Percentiles rank a stretch among this genome's conserved stretches.
These are phyloP conservation scores for Phaffia tasmanica DNA, from an alignment of 768 basidiomycete genomes.

Conservation along the genomic window DNA sequence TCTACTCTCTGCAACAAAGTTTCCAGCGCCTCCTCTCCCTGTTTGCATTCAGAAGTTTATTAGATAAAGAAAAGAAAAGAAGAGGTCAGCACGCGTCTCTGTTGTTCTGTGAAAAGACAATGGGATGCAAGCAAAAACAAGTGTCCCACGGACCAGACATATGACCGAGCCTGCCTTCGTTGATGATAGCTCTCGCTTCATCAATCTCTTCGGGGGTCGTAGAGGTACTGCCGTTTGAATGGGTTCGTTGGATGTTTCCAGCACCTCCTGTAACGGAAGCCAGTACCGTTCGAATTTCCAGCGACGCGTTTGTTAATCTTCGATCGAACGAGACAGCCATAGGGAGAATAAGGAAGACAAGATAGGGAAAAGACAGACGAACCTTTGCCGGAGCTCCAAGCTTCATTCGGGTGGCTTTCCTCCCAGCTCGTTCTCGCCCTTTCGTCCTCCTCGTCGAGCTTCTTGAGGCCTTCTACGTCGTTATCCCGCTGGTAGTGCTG, in stretches of 20 bases:
- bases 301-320: too few relatives aligned
- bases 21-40: not conserved
- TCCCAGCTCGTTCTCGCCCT: not conserved
- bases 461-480: slow-evolving; percentile 2
- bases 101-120: not conserved
- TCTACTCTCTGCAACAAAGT: not conserved
- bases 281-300: not conserved
- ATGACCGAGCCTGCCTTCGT: not conserved
- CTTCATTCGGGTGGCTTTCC: not conserved
- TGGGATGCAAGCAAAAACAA: too few relatives aligned
- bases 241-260: slow-evolving; percentile 9
- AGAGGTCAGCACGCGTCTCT: not conserved
- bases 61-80: not conserved
- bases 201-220: not conserved
- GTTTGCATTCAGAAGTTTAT: not conserved
- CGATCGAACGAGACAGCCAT: too few relatives aligned
- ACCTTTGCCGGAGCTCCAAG: slow-evolving; percentile 4
- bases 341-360: not conserved
- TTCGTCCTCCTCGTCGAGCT: not conserved
- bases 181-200: slow-evolving; percentile 9
- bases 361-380: not conserved
- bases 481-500: not conserved
- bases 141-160: slow-evolving; percentile 1
- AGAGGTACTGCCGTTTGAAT: too few relatives aligned
- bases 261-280: slow-evolving; percentile 2